phyloP scores from a whole-genome alignment of 2,329 filamentous ascomycete species.

The Xylariaceae sp. region DNA sequence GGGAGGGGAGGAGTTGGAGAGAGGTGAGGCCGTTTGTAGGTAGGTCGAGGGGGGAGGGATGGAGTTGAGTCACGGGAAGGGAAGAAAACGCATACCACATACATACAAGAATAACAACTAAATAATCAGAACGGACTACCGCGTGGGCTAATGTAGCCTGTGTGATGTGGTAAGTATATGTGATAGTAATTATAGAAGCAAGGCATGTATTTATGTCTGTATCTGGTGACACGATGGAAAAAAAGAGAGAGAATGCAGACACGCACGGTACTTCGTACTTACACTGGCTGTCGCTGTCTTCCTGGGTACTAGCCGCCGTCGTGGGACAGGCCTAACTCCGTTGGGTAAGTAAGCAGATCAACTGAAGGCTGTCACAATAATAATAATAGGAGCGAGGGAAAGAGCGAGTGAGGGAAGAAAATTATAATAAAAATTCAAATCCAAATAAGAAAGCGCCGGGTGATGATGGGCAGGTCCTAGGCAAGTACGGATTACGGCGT shows the following conservation, averaged over 20 bases:
- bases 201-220: neutral
- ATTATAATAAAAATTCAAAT: too few species aligned
- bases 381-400: neutral
- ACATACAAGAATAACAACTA: neutral
- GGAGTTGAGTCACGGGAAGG: constrained; percentile 5
- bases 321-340: neutral
- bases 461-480: too few species aligned
- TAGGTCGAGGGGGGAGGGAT: neutral
- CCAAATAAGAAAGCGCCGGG: too few species aligned
- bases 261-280: neutral
- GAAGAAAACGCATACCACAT: neutral
- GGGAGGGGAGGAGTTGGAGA: constrained; percentile 4
- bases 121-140: neutral
- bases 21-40: constrained; percentile 9
- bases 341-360: neutral
- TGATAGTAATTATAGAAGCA: neutral
- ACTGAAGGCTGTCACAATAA: neutral
- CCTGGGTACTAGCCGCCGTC: neutral
- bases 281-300: neutral
- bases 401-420: neutral
- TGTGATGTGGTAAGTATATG: neutral
- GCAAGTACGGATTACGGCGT: too few species aligned
- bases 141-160: neutral
- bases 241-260: neutral
- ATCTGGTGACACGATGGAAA: constrained; percentile 5